phyloP scores from a whole-genome alignment of 805 yeast species.

The Pichia cabralensis region DNA sequence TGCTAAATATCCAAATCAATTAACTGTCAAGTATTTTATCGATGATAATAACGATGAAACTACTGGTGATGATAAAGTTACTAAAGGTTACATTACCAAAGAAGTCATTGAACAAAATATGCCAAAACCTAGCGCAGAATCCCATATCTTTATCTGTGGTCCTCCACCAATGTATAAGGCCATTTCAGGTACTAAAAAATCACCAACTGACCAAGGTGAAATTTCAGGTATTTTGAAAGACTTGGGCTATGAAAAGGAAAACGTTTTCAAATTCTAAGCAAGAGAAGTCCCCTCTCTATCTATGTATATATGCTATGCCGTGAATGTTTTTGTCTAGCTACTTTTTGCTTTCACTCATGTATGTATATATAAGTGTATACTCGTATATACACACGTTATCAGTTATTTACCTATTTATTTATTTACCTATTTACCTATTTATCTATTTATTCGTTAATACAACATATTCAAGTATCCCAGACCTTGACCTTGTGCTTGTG shows the following conservation, averaged over 20 bases:
- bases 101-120: constrained; percentile 54
- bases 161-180: constrained; percentile 90
- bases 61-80: constrained; percentile 36
- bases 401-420: too few species aligned
- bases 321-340: too few species aligned
- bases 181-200: constrained; percentile 72
- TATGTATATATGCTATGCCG: too few species aligned
- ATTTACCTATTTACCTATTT: too few species aligned
- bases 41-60: constrained; percentile 39
- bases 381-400: too few species aligned
- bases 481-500: too few species aligned
- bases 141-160: constrained; percentile 85
- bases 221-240: constrained; percentile 80
- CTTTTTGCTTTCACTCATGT: too few species aligned
- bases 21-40: constrained; percentile 69
- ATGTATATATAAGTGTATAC: too few species aligned
- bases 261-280: constrained; percentile 86
- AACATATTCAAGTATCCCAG: too few species aligned
- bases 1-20: constrained; percentile 62
- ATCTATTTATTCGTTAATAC: too few species aligned
- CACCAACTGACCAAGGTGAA: constrained; percentile 93
- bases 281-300: too few species aligned
- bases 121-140: constrained; percentile 53
- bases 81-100: constrained; percentile 68
- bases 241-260: constrained; percentile 76